These are phyloP conservation scores for Suillus bovinus DNA, from an alignment of 768 basidiomycete species.

Conservation along the genomic window DNA sequence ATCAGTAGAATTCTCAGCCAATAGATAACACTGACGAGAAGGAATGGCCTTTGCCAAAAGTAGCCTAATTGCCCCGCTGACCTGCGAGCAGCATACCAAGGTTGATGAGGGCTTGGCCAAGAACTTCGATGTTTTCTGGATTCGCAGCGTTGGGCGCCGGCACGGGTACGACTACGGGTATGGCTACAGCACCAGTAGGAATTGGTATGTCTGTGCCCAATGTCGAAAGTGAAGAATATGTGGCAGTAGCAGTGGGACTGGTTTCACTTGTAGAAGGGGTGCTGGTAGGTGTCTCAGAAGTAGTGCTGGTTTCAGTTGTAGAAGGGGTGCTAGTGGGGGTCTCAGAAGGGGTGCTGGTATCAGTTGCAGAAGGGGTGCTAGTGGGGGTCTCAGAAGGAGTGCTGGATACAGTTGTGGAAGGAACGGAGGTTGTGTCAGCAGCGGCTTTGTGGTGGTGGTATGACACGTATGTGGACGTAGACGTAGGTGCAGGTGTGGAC, in stretches of 20 bases:
- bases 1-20: not conserved
- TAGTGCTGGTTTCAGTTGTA: not conserved
- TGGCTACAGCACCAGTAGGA: not conserved
- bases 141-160: not conserved
- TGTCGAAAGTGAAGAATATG: not conserved
- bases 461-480: not conserved
- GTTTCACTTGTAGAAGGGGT: not conserved
- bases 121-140: not conserved
- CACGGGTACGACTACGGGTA: too few relatives aligned
- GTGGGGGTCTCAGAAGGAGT: not conserved
- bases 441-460: not conserved
- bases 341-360: not conserved
- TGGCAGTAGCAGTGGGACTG: not conserved
- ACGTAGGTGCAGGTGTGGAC: not conserved
- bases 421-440: not conserved
- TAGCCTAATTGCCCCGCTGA: not conserved
- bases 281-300: not conserved
- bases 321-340: not conserved
- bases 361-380: not conserved
- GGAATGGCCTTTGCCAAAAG: not conserved
- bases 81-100: not conserved
- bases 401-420: not conserved
- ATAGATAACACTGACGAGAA: not conserved
- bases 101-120: not conserved
- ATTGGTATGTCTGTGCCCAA: not conserved